Evolutionary conservation across 2,329 filamentous ascomycete species (phyloP).

Genomic region (Xylariaceae sp.): DNA sequence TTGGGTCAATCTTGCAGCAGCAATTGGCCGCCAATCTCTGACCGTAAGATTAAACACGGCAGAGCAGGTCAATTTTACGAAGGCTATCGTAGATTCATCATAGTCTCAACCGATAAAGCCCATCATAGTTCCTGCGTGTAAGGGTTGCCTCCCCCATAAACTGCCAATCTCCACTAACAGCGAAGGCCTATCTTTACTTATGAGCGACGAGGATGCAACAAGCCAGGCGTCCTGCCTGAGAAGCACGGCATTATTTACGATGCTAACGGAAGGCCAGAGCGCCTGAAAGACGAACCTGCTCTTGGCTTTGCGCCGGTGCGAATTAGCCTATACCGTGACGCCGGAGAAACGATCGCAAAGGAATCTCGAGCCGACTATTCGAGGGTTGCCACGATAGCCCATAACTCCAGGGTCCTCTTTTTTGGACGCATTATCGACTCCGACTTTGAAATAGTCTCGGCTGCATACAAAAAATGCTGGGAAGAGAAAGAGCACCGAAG

Average conservation of each 20-base stretch:
- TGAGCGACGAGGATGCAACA: slow-evolving; percentile 46
- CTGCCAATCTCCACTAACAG: slow-evolving; percentile 8
- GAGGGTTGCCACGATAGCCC: slow-evolving; percentile 51
- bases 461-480: slow-evolving; percentile 48
- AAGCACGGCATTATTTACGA: slow-evolving; percentile 51
- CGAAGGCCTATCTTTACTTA: slow-evolving; percentile 52
- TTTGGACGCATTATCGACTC: slow-evolving; percentile 42
- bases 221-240: slow-evolving; percentile 46
- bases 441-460: slow-evolving; percentile 38
- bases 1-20: slow-evolving; percentile 33
- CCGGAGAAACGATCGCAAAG: slow-evolving; percentile 40
- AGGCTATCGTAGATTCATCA: slow-evolving; percentile 50
- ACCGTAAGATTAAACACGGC: slow-evolving; percentile 33
- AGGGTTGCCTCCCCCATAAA: slow-evolving; percentile 24
- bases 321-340: slow-evolving; percentile 37
- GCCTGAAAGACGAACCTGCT: slow-evolving; percentile 38
- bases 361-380: slow-evolving; percentile 55
- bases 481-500: slow-evolving; percentile 34
- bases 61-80: slow-evolving; percentile 40
- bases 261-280: slow-evolving; percentile 28
- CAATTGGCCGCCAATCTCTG: slow-evolving; percentile 23
- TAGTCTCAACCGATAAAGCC: slow-evolving; percentile 46
- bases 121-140: slow-evolving; percentile 54
- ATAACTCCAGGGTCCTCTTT: slow-evolving; percentile 53
- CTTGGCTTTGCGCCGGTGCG: slow-evolving; percentile 45